Conservation (phyloP, 306 rosid species). For the Ceratonia siliqua region DNA sequence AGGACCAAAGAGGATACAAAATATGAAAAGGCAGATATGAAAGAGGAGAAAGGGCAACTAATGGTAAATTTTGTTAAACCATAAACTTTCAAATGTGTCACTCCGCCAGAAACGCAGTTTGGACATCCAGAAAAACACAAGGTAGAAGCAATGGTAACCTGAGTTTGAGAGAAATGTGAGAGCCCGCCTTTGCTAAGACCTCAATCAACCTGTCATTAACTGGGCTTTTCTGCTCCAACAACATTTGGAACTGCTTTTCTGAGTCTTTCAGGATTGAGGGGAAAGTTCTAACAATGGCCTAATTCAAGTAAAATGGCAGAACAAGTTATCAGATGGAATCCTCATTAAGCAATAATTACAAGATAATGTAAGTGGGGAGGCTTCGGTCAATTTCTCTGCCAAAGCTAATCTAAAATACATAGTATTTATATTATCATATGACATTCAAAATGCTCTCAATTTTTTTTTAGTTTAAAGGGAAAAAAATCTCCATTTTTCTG, state of each 20-base stretch:
- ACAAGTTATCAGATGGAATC: conserved; percentile 22
- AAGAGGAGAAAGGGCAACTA: not conserved
- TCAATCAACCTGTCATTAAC: conserved; percentile 69
- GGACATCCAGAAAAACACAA: conserved; percentile 7
- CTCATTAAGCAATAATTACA: not conserved
- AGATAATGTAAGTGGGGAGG: conserved; percentile 2
- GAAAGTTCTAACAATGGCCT: conserved; percentile 70
- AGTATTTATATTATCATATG: not conserved
- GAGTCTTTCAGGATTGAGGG: conserved; percentile 78
- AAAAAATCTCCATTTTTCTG: not conserved
- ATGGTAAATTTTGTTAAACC: not conserved
- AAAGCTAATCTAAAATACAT: not conserved
- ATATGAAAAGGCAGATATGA: not conserved
- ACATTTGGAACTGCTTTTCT: conserved; percentile 60
- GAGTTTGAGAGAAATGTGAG: conserved; percentile 57
- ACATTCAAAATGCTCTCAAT: not conserved
- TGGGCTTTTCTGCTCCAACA: conserved; percentile 56
- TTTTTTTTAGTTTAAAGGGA: no score
- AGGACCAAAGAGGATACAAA: not conserved
- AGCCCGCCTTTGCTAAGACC: conserved; percentile 66
- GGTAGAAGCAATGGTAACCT: conserved; percentile 52
- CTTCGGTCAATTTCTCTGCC: conserved; percentile 16
- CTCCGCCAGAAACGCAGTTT: conserved; percentile 18
- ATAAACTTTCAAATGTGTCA: conserved; percentile 8
- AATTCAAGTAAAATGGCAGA: conserved; percentile 34